These are phyloP conservation scores for Colletotrichum graminicola DNA, from an alignment of 2,329 filamentous ascomycete species.

Conservation along the genomic window DNA sequence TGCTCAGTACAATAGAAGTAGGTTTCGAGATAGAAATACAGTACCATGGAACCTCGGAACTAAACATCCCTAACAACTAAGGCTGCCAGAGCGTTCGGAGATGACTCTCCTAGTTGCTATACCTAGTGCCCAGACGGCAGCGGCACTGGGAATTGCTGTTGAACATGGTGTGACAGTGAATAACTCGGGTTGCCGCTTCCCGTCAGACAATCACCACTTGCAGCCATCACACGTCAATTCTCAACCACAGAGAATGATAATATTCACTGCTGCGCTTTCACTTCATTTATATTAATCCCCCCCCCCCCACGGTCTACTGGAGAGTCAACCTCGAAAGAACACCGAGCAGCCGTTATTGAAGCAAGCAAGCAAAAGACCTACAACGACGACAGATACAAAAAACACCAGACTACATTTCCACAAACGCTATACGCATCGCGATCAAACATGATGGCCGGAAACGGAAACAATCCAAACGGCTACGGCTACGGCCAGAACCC, in stretches of 20 bases:
- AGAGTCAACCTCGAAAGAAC: not conserved
- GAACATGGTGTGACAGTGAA: not conserved
- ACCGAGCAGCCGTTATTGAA: not conserved
- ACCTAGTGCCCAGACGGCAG: too few species aligned
- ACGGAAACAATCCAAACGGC: not conserved
- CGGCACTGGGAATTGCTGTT: too few species aligned
- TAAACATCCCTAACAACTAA: too few species aligned
- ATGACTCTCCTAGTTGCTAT: too few species aligned
- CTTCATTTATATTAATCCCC: not conserved
- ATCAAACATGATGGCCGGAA: not conserved
- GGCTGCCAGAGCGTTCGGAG: too few species aligned
- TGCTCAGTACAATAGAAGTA: too few species aligned
- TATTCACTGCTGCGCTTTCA: not conserved
- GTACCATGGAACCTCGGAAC: too few species aligned
- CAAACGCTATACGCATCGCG: not conserved
- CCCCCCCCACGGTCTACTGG: not conserved
- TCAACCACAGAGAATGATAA: not conserved
- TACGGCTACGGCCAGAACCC: not conserved
- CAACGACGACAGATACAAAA: not conserved
- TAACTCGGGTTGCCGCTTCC: not conserved
- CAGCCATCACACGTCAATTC: not conserved
- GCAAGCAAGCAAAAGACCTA: too few species aligned
- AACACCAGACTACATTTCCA: not conserved
- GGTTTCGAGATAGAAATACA: too few species aligned
- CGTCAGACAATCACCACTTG: not conserved